Conservation (phyloP, 2,329 filamentous ascomycete species). For the Magnaporthiopsis rhizophila region DNA sequence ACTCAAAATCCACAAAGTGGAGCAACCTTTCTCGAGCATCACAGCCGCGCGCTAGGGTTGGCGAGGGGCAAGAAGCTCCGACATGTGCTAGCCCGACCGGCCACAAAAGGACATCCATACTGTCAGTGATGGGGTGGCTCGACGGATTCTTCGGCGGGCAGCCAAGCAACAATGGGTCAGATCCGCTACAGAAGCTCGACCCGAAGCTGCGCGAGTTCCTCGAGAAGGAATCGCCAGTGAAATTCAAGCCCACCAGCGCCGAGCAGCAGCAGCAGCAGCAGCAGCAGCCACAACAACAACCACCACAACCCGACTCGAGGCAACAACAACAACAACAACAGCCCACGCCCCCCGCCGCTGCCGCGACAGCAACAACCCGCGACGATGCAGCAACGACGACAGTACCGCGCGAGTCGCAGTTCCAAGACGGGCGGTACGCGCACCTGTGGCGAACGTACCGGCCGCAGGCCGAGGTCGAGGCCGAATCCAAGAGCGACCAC, state of each 20-base stretch:
- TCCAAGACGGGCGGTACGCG: conserved; percentile 59
- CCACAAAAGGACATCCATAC: neutral
- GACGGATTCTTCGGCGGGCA: conserved; percentile 43
- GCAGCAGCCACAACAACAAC: conserved; percentile 13
- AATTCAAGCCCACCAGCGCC: conserved; percentile 38
- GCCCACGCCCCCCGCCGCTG: conserved; percentile 6
- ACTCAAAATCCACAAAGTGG: too few relatives aligned
- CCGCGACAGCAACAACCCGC: conserved; percentile 6
- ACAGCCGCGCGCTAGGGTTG: too few relatives aligned
- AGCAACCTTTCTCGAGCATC: too few relatives aligned
- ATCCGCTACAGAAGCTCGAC: conserved; percentile 69
- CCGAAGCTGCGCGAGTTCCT: conserved; percentile 79
- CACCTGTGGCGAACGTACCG: conserved; percentile 91
- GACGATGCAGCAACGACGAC: conserved; percentile 6
- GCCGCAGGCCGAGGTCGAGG: conserved; percentile 61
- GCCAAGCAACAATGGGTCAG: conserved; percentile 35
- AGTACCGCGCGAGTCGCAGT: conserved; percentile 45
- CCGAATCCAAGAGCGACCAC: conserved; percentile 62
- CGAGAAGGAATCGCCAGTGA: conserved; percentile 70
- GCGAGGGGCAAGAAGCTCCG: too few relatives aligned
- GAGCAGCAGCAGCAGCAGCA: conserved; percentile 15
- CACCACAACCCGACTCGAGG: conserved; percentile 13
- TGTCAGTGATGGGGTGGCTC: conserved; percentile 47
- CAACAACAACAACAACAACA: conserved; percentile 3
- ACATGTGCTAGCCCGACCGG: neutral